Evolutionary conservation across 176 grass and related monocot species (phyloP).

Genomic region (Pharus latifolius): DNA sequence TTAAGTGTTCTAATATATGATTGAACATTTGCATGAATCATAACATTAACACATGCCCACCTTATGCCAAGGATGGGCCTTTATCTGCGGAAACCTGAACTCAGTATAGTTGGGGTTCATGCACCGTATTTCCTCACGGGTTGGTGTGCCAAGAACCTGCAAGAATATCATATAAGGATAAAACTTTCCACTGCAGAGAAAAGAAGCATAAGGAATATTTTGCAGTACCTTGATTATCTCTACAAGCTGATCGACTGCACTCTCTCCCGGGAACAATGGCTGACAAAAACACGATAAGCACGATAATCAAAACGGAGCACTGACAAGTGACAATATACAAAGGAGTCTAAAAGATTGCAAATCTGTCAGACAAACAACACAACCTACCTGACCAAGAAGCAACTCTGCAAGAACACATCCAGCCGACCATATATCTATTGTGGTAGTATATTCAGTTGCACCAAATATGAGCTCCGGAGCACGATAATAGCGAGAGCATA

Average conservation of each 20-base stretch:
- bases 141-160: conserved; percentile 70
- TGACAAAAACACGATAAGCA: conserved; percentile 17
- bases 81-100: conserved; percentile 67
- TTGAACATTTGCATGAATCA: neutral
- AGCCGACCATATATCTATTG: conserved; percentile 67
- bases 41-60: conserved; percentile 5
- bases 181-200: neutral
- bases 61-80: conserved; percentile 76
- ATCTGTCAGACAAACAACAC: neutral
- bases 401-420: conserved; percentile 71
- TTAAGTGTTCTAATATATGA: neutral
- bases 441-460: conserved; percentile 58
- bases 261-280: conserved; percentile 62
- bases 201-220: neutral
- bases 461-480: conserved; percentile 68
- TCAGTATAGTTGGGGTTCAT: conserved; percentile 77
- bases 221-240: conserved; percentile 52
- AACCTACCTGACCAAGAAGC: conserved; percentile 56
- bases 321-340: neutral
- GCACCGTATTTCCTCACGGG: conserved; percentile 68
- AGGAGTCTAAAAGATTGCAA: neutral
- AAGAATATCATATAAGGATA: conserved; percentile 14
- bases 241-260: conserved; percentile 52
- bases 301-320: neutral
- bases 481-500: conserved; percentile 62